Evolutionary conservation across 192 early-diverging fungal species (phyloP), one percentile per base, ranked within the genome.

Genomic region (Coemansia sp.): DNA sequence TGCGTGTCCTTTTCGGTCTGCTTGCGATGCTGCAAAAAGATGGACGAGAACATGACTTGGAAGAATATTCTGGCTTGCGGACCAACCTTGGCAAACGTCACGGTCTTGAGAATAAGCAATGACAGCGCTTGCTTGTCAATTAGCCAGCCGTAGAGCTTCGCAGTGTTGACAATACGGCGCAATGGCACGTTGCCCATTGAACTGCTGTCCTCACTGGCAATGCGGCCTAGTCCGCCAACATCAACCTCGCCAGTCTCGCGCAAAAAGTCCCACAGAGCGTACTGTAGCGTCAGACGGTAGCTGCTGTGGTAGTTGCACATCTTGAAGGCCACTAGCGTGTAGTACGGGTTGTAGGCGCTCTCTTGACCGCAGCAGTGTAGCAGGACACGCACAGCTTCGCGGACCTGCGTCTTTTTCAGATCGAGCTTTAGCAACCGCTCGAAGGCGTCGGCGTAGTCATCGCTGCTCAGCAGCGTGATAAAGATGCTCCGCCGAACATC

Each of bases 371-470:
- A 89, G 83, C 95, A 99, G 75, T 95, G 95, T 5, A 98, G 57
- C 34, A 99, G 59, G 14, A 99, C 96, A 11, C 95, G 85, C 36
- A 94, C 90, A 64, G 98, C 94, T 82, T 99, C 97, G 59, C 95
- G 93, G 69, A 95, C 89, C 86, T 99, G 97, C 39, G 93, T 92
- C 72, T 92, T 89, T 62, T 93, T 95, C 57, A 99, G 81, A 50
- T 86, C 85, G 41, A 99, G 84, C 81, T 91, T 90, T 63, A 91
- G 78, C 25, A 99, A 81, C 37, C 91, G 85, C 69, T 98, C 92
- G 74, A 93, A 94, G 2, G 94, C 94, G 72, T 99, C 97, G 14
- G 94, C 79, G 73, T 93, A 99, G 76, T 98, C 96, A 85, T 96
- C 95, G 75, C 91, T 91, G 77, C 90, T 89, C 89, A 98, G 94